These are phyloP conservation scores for Inonotus hispidus DNA, from an alignment of 1,284 basidiomycete species.

Conservation along the genomic window DNA sequence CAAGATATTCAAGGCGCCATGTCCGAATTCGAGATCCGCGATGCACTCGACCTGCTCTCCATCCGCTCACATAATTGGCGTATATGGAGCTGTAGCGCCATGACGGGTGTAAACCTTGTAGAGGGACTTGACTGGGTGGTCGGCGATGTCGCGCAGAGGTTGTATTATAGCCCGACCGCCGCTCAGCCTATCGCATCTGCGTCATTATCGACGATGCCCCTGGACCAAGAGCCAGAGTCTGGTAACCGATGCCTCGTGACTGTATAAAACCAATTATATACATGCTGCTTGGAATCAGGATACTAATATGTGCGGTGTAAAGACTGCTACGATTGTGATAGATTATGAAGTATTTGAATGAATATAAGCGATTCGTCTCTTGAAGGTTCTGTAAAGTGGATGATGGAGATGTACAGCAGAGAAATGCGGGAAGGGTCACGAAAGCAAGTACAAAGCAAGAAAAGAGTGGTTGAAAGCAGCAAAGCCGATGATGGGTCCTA, in stretches of 20 bases:
- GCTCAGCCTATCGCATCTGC: background rate
- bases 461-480: background rate
- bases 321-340: background rate
- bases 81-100: constrained; percentile 89
- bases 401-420: background rate
- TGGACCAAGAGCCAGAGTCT: background rate
- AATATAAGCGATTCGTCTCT: no score
- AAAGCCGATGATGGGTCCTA: background rate
- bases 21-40: constrained; percentile 75
- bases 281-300: background rate
- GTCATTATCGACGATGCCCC: background rate
- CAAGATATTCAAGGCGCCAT: constrained; percentile 92
- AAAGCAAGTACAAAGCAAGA: background rate
- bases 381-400: background rate
- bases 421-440: background rate
- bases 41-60: constrained; percentile 65
- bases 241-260: background rate
- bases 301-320: background rate
- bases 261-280: background rate
- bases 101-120: constrained; percentile 82
- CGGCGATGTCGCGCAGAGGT: constrained; percentile 76
- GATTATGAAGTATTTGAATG: no score
- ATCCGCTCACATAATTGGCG: constrained; percentile 89
- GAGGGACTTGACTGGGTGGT: constrained; percentile 95
- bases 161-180: constrained; percentile 52